Evolutionary conservation across 108 stramenopile genomes (phyloP), one percentile per base, ranked within the genome.

Genomic region (Discostella stelligeroides): DNA sequence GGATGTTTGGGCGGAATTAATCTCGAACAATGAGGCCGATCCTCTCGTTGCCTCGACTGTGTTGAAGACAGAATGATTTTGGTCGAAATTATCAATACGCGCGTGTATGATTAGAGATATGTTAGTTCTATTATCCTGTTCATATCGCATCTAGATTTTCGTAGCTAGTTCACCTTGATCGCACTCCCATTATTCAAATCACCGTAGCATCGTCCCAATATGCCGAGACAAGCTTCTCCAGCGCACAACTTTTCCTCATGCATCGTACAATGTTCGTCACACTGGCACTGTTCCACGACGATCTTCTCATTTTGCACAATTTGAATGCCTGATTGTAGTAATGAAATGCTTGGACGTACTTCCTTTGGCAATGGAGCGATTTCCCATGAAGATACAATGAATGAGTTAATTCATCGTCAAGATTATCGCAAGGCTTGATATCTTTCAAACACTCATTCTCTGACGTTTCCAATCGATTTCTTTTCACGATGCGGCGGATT

Each of bases 141-240:
- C 21, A 13, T 27, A 54, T 56, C 13, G 37, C 7, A 29, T 56
- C 37, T 37, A 15, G 17, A 56, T 56, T 0, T 17, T n/a, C 34
- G 29, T 10, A 18, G 4, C 28, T 23, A 54, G 7, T 11, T n/a
- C 18, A 38, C 28, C 29, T 56, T 30, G 29, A 17, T 34, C 37
- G 8, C 28, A 56, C 15, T 14, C 55, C 17, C 2, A 58, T 18
- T 28, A 8, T 7, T 55, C 38, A 58, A 28, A 75, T 54, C 37
- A 48, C 53, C 61, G 40, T 30, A 7, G 41, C 47, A 72, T 80
- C 79, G 50, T 80, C 72, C 66, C 66, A 68, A 63, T 63, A 73
- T 0, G 60, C 17, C 18, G 79, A 80, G 10, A 80, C 46, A 12
- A 80, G 39, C 45, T 58, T 80, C 38, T 80, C 79, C 23, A 80